Evolutionary conservation across 2,329 filamentous ascomycete species (phyloP).

Genomic region (Coniella lustricola): DNA sequence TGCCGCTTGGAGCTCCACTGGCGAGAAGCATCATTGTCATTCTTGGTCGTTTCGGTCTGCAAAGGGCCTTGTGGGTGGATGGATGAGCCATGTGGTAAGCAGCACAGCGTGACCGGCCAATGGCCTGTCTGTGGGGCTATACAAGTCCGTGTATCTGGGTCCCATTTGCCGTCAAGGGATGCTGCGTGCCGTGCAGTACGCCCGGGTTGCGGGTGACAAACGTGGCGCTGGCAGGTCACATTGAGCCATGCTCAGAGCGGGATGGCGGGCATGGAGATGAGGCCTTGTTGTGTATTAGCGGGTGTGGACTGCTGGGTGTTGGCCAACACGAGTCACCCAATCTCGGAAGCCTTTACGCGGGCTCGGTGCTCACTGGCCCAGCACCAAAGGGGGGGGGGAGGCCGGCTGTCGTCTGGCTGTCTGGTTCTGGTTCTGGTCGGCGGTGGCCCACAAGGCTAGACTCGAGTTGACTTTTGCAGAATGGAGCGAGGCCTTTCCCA

Average conservation of each 20-base stretch:
- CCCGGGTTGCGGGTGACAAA: not conserved
- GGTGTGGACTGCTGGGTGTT: not conserved
- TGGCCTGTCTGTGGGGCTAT: not conserved
- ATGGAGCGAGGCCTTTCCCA: too few relatives aligned
- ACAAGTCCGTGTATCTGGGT: not conserved
- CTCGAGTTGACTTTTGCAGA: too few relatives aligned
- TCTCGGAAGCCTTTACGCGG: not conserved
- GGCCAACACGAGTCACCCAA: conserved; percentile 2
- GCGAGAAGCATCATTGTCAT: not conserved
- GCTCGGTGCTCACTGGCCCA: too few relatives aligned
- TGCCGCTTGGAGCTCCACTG: not conserved
- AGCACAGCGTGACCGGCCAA: not conserved
- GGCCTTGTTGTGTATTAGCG: not conserved
- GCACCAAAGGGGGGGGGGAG: not conserved
- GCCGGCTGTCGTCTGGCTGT: not conserved
- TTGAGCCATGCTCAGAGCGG: not conserved
- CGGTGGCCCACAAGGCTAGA: too few relatives aligned
- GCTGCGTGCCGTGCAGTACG: not conserved
- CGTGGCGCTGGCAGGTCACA: conserved; percentile 1
- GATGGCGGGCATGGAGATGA: not conserved
- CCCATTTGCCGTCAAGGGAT: not conserved
- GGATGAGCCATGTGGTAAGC: not conserved
- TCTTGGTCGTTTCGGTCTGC: not conserved
- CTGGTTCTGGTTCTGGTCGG: too few relatives aligned
- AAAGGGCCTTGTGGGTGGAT: not conserved